Conservation (phyloP, 805 yeast genomes). For the Nakazawaea ambrosiae region DNA sequence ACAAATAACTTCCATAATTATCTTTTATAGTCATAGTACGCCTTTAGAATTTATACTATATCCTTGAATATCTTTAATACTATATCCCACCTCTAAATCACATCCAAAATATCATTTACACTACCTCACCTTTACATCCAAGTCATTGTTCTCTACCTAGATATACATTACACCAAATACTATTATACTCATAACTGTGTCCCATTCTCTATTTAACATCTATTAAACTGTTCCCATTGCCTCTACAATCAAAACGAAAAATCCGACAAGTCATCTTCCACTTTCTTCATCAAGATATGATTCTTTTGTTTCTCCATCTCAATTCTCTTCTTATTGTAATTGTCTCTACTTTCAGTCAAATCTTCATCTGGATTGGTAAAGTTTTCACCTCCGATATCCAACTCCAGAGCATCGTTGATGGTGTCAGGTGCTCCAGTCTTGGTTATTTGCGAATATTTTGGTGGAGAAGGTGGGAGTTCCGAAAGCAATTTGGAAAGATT, state of each 20-base stretch:
- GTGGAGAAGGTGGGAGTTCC: not conserved
- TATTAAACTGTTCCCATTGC: no score
- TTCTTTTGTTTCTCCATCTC: constrained; percentile 1
- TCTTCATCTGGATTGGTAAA: not conserved
- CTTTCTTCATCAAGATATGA: constrained; percentile 1
- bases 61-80: no score
- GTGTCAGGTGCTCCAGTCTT: not conserved
- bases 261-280: constrained; percentile 7
- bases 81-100: no score
- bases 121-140: no score
- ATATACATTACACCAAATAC: no score
- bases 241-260: constrained; percentile 9
- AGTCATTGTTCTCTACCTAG: no score
- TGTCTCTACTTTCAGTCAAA: not conserved
- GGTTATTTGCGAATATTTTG: constrained; percentile 3
- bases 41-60: no score
- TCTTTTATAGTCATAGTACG: no score
- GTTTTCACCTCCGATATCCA: constrained; percentile 5
- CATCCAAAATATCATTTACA: no score
- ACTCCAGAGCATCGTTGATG: not conserved
- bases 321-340: constrained; percentile 5
- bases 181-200: no score
- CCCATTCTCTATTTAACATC: no score
- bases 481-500: constrained; percentile 4
- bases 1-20: no score